Evolutionary conservation across 495 filamentous ascomycete genomes (phyloP).

Genomic region (Hyaloscypha bicolor): DNA sequence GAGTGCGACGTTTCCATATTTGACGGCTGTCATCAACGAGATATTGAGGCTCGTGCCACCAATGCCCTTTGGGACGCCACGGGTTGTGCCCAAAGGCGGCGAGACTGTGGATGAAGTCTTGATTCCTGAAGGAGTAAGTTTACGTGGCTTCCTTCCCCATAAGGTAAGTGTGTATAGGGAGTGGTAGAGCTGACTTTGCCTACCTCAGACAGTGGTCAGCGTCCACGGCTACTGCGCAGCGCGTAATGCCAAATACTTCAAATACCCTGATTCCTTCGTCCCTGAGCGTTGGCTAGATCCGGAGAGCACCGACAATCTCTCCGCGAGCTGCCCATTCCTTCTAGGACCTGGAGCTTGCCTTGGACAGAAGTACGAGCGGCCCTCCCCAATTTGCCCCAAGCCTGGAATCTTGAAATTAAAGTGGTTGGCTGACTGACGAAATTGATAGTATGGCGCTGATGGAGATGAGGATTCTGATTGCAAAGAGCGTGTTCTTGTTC

Average conservation of each 20-base stretch:
- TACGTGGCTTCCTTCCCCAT: too few relatives aligned
- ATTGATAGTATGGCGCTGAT: too few relatives aligned
- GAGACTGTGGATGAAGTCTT: constrained; percentile 14
- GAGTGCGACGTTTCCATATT: constrained; percentile 47
- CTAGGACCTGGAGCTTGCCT: constrained; percentile 62
- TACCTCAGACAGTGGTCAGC: not conserved
- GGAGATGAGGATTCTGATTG: too few relatives aligned
- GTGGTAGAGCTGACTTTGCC: not conserved
- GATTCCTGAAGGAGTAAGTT: constrained; percentile 19
- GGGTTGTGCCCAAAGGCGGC: constrained; percentile 39
- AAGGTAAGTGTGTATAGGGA: not conserved
- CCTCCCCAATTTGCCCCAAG: too few relatives aligned
- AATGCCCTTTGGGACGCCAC: constrained; percentile 48
- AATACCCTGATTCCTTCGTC: constrained; percentile 31
- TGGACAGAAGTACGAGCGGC: constrained; percentile 40
- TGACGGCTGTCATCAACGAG: constrained; percentile 56
- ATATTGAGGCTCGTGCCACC: constrained; percentile 60
- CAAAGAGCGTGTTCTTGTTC: too few relatives aligned
- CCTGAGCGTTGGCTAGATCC: constrained; percentile 41
- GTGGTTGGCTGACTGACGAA: too few relatives aligned
- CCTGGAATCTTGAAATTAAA: too few relatives aligned
- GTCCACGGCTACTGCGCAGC: not conserved
- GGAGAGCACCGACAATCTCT: constrained; percentile 39
- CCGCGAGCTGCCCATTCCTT: constrained; percentile 56
- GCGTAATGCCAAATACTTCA: constrained; percentile 9